These are phyloP conservation scores for Lodderomyces parapsilosis DNA, from an alignment of 1,139 yeast genomes.

Conservation along the genomic window DNA sequence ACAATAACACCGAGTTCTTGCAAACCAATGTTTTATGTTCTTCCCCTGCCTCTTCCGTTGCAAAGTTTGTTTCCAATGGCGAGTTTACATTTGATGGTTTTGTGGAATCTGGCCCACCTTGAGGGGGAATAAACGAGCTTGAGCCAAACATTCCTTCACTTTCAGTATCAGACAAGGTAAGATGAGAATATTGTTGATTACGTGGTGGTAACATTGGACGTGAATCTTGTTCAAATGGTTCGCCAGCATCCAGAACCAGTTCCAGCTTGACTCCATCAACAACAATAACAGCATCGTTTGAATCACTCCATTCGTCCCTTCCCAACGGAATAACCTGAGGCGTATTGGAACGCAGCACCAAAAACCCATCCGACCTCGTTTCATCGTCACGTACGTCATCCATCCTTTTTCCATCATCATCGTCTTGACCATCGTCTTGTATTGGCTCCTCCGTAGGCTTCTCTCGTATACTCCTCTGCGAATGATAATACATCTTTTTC, in stretches of 20 bases:
- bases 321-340: slow-evolving; percentile 1
- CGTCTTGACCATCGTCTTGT: too few species aligned
- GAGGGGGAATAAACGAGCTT: slow-evolving; percentile 21
- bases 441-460: slow-evolving; percentile 15
- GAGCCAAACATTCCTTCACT: slow-evolving; percentile 30
- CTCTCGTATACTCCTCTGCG: slow-evolving; percentile 19
- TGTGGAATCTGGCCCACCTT: slow-evolving; percentile 18
- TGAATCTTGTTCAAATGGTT: slow-evolving; percentile 5
- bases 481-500: slow-evolving; percentile 34
- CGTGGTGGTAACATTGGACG: slow-evolving; percentile 13
- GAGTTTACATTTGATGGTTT: slow-evolving; percentile 25
- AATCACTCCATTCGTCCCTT: slow-evolving; percentile 7
- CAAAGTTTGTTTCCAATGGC: slow-evolving; percentile 18
- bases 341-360: slow-evolving; percentile 2
- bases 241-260: background rate
- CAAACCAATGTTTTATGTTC: slow-evolving; percentile 17
- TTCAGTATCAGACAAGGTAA: slow-evolving; percentile 18
- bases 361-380: slow-evolving; percentile 7
- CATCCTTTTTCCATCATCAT: slow-evolving; percentile 11
- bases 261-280: slow-evolving; percentile 13
- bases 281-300: slow-evolving; percentile 23
- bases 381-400: slow-evolving; percentile 16
- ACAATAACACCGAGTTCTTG: slow-evolving; percentile 54
- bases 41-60: too few species aligned
- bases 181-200: slow-evolving; percentile 5